Percentiles rank a stretch among this genome's conserved stretches.
phyloP scores from a whole-genome alignment of 1,139 yeast species.

The Yamadazyma epiphylla region DNA sequence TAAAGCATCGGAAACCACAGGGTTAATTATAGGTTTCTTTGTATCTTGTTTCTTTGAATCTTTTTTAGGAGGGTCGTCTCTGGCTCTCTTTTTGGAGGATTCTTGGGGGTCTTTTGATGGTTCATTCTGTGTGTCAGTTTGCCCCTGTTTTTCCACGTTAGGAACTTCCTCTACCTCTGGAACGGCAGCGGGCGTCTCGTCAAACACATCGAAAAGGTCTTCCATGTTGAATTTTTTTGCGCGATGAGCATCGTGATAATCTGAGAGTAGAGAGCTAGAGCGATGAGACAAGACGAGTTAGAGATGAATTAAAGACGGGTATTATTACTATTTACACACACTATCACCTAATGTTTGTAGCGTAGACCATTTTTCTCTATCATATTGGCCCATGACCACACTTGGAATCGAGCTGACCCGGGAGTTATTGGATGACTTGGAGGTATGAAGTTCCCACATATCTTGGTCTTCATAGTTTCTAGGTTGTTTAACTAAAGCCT shows the following conservation, averaged over 20 bases:
- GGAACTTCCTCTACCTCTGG: constrained; percentile 24
- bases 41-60: constrained; percentile 13
- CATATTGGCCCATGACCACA: constrained; percentile 61
- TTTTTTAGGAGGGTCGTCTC: constrained; percentile 9
- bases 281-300: constrained; percentile 7
- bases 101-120: neutral
- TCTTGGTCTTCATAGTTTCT: constrained; percentile 14
- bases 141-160: constrained; percentile 7
- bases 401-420: constrained; percentile 52
- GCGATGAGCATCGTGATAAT: too few relatives aligned
- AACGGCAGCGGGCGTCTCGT: constrained; percentile 47
- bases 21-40: constrained; percentile 35
- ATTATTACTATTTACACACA: too few relatives aligned
- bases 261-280: too few relatives aligned
- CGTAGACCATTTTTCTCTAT: constrained; percentile 61
- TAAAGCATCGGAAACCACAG: constrained; percentile 83
- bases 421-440: constrained; percentile 35
- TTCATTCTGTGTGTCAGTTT: constrained; percentile 14
- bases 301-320: neutral
- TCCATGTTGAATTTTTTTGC: constrained; percentile 26
- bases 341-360: constrained; percentile 28
- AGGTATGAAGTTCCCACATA: constrained; percentile 39
- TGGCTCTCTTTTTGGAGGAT: constrained; percentile 18
- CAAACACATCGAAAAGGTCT: constrained; percentile 68
- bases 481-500: constrained; percentile 13